These are phyloP conservation scores for Phytopythium kandeliae DNA, from an alignment of 352 stramenopile species.

Conservation along the genomic window DNA sequence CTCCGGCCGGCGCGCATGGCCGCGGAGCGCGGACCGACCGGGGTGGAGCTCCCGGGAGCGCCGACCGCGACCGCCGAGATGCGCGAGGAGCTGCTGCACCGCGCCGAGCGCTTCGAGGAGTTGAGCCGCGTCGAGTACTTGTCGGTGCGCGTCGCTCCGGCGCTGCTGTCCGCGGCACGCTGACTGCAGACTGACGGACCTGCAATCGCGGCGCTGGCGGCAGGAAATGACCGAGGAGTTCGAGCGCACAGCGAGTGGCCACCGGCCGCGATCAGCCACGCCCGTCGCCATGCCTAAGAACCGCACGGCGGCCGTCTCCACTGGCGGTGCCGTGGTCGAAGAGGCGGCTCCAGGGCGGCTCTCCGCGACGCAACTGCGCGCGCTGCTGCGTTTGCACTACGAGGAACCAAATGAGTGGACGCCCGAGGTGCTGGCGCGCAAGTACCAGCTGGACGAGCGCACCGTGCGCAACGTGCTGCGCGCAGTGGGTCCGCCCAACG, in stretches of 20 bases:
- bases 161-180: too few relatives aligned
- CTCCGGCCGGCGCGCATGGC: slow-evolving; percentile 1
- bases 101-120: slow-evolving; percentile 50
- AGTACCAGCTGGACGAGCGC: slow-evolving; percentile 33
- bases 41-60: slow-evolving; percentile 14
- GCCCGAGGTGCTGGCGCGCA: slow-evolving; percentile 32
- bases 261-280: slow-evolving; percentile 35
- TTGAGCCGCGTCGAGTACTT: slow-evolving; percentile 50
- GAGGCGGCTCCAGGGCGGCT: slow-evolving; percentile 40
- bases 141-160: slow-evolving; percentile 12
- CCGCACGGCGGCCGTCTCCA: slow-evolving; percentile 41
- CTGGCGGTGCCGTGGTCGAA: slow-evolving; percentile 23
- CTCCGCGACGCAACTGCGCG: slow-evolving; percentile 46
- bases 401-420: slow-evolving; percentile 50
- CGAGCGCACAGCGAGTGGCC: slow-evolving; percentile 54
- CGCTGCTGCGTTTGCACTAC: slow-evolving; percentile 59
- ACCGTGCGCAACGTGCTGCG: slow-evolving; percentile 21
- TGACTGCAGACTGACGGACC: too few relatives aligned
- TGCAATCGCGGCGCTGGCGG: too few relatives aligned
- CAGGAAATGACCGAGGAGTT: slow-evolving; percentile 49
- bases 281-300: slow-evolving; percentile 43
- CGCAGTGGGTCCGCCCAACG: slow-evolving; percentile 44
- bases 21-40: slow-evolving; percentile 1
- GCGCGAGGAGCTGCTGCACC: slow-evolving; percentile 35
- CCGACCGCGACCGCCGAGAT: slow-evolving; percentile 47